phyloP scores from a whole-genome alignment of 768 basidiomycete species.

The Suillus subaureus region DNA sequence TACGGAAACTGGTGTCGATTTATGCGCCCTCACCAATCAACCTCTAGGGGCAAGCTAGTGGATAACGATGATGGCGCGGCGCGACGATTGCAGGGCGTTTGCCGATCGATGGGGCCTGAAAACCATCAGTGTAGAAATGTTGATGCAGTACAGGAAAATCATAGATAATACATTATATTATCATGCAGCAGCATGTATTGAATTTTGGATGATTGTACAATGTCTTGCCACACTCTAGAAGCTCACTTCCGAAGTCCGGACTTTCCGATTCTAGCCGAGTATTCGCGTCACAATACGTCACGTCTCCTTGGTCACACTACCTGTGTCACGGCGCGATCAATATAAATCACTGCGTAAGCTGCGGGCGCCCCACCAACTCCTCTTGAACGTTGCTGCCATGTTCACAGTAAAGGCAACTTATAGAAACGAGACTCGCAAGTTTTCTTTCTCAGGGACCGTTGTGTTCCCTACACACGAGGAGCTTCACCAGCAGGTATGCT shows the following conservation, averaged over 20 bases:
- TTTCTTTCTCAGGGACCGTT: conserved; percentile 52
- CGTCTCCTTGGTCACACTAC: conserved; percentile 6
- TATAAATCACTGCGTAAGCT: conserved; percentile 20
- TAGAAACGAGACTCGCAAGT: conserved; percentile 65
- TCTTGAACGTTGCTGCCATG: conserved; percentile 43
- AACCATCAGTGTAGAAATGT: conserved; percentile 92
- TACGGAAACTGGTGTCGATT: conserved; percentile 88
- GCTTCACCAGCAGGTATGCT: conserved; percentile 62
- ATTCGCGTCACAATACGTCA: conserved; percentile 1
- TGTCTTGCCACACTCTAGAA: too few species aligned
- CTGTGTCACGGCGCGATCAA: conserved; percentile 17
- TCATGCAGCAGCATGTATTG: background rate
- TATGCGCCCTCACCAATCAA: conserved; percentile 73
- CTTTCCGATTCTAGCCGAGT: background rate
- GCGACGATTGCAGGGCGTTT: conserved; percentile 91
- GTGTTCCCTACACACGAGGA: conserved; percentile 66
- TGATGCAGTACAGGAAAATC: conserved; percentile 45
- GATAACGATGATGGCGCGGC: conserved; percentile 95
- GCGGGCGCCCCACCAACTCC: conserved; percentile 18
- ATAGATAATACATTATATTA: background rate
- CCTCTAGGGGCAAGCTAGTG: conserved; percentile 78
- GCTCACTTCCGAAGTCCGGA: too few species aligned
- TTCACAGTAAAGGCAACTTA: conserved; percentile 84
- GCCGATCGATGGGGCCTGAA: conserved; percentile 88
- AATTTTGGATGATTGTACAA: too few species aligned